These are phyloP conservation scores for Dysphania ambrosioides DNA, from an alignment of 148 eudicot species.

Conservation along the genomic window DNA sequence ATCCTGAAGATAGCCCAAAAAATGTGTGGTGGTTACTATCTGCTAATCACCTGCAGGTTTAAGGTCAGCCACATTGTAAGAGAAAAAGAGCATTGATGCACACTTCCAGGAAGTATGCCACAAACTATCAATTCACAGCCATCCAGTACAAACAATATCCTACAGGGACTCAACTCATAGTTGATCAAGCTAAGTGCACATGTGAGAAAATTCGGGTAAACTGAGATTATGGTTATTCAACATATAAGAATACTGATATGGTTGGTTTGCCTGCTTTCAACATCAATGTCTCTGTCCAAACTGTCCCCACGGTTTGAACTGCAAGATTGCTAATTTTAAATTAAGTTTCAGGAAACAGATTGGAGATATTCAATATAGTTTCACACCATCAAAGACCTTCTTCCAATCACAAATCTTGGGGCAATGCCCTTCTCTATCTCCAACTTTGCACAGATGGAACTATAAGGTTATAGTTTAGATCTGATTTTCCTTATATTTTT, in stretches of 20 bases:
- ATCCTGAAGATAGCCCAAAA: slow-evolving; percentile 37
- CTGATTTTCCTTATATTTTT: no score
- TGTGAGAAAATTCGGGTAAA: not conserved
- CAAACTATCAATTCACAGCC: not conserved
- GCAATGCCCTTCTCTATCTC: slow-evolving; percentile 74
- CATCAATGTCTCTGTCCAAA: slow-evolving; percentile 57
- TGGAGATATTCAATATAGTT: not conserved
- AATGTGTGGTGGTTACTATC: not conserved
- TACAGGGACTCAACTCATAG: not conserved
- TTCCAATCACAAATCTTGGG: slow-evolving; percentile 83
- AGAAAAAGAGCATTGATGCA: not conserved
- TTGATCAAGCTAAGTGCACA: not conserved
- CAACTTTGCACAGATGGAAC: slow-evolving; percentile 38
- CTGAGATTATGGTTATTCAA: slow-evolving; percentile 4
- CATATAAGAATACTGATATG: slow-evolving; percentile 68
- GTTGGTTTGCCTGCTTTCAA: slow-evolving; percentile 43
- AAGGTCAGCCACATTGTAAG: not conserved
- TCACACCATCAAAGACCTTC: slow-evolving; percentile 49
- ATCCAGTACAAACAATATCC: not conserved
- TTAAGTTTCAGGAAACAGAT: slow-evolving; percentile 17
- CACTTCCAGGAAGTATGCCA: not conserved
- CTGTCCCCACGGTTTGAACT: slow-evolving; percentile 60
- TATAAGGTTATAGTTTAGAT: slow-evolving; percentile 1
- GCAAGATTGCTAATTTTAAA: slow-evolving; percentile 31
- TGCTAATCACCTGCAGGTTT: not conserved